Evolutionary conservation across 2,329 filamentous ascomycete genomes (phyloP).

Genomic region (Bisporella sp.): DNA sequence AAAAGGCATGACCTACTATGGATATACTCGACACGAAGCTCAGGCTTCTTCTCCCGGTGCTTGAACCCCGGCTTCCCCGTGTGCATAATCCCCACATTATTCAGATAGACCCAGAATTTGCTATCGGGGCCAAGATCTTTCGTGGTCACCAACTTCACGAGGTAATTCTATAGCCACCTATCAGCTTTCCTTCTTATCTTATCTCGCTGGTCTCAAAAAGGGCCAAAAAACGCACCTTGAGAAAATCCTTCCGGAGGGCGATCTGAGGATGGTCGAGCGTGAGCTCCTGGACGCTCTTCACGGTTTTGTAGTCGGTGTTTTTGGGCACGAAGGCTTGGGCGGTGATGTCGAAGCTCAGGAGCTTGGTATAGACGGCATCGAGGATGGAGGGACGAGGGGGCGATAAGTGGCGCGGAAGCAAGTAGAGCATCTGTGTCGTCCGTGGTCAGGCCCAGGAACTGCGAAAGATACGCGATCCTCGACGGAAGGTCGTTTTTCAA

Average conservation of each 20-base stretch:
- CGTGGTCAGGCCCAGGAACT: slow-evolving; percentile 21
- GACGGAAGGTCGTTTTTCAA: slow-evolving; percentile 18
- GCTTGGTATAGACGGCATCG: slow-evolving; percentile 78
- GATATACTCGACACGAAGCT: slow-evolving; percentile 70
- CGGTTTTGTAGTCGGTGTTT: slow-evolving; percentile 57
- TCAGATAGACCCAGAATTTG: slow-evolving; percentile 78
- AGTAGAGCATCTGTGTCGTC: slow-evolving; percentile 24
- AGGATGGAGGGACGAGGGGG: slow-evolving; percentile 69
- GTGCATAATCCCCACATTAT: slow-evolving; percentile 83
- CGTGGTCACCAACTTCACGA: slow-evolving; percentile 68
- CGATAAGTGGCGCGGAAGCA: slow-evolving; percentile 23
- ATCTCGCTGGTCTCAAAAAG: neutral
- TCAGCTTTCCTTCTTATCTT: neutral
- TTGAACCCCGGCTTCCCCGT: slow-evolving; percentile 61
- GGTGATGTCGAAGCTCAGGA: slow-evolving; percentile 75
- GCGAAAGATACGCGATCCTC: slow-evolving; percentile 20
- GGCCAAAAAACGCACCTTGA: slow-evolving; percentile 27
- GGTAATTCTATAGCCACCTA: slow-evolving; percentile 52
- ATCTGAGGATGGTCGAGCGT: slow-evolving; percentile 61
- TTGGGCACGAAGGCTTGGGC: slow-evolving; percentile 65
- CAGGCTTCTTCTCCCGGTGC: slow-evolving; percentile 40
- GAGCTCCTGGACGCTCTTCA: slow-evolving; percentile 52
- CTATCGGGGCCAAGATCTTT: slow-evolving; percentile 49
- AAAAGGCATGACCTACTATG: slow-evolving; percentile 41
- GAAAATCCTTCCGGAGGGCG: slow-evolving; percentile 69